Conservation (phyloP, 2,329 filamentous ascomycete species). For the Apiospora aurea region DNA sequence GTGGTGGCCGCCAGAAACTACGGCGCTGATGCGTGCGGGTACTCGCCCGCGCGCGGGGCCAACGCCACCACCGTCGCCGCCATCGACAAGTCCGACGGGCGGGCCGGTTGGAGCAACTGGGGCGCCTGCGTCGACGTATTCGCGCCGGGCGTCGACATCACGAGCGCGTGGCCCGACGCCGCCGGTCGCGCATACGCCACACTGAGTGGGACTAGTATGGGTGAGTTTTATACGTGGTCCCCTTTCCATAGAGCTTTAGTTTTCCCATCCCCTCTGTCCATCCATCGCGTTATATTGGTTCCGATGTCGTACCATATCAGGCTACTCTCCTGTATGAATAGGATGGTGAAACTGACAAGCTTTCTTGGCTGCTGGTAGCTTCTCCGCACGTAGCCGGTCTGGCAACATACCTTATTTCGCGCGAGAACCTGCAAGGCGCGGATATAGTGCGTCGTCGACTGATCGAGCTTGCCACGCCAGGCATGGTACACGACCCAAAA, state of each 20-base stretch:
- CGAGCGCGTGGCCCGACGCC: slow-evolving; percentile 33
- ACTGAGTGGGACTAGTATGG: slow-evolving; percentile 39
- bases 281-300: not conserved
- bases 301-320: not conserved
- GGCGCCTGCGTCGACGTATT: slow-evolving; percentile 38
- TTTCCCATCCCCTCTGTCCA: not conserved
- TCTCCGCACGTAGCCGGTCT: slow-evolving; percentile 39
- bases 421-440: slow-evolving; percentile 32
- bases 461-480: slow-evolving; percentile 32
- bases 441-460: slow-evolving; percentile 31
- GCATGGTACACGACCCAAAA: slow-evolving; percentile 33
- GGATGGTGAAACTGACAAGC: not conserved
- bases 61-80: slow-evolving; percentile 38
- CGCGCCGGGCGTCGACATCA: slow-evolving; percentile 37
- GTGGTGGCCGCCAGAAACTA: slow-evolving; percentile 39
- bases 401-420: slow-evolving; percentile 37
- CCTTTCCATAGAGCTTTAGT: not conserved
- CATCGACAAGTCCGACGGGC: slow-evolving; percentile 34
- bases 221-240: slow-evolving; percentile 21
- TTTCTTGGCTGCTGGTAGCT: slow-evolving; percentile 25
- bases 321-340: not conserved
- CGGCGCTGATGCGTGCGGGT: slow-evolving; percentile 34
- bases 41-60: slow-evolving; percentile 35
- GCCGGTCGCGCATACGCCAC: slow-evolving; percentile 30
- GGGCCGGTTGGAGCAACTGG: slow-evolving; percentile 37